A percentile compares a stretch with the other conserved stretches of the same genome.
These are phyloP conservation scores for Candida methanosorbosa DNA, from an alignment of 805 yeast species.

Conservation along the genomic window DNA sequence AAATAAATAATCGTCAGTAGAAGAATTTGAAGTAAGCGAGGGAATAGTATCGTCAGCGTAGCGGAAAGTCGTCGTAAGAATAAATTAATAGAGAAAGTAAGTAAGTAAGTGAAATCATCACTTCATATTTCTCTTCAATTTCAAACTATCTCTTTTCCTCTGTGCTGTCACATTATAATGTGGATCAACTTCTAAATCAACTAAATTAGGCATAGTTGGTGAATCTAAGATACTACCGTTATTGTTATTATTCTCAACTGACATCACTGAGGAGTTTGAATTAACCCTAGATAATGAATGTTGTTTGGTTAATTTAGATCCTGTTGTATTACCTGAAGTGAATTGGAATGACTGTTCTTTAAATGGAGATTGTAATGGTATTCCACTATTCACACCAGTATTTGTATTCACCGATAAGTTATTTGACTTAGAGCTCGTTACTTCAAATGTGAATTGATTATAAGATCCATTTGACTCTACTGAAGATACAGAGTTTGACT, in stretches of 20 bases:
- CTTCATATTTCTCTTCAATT: conserved; percentile 33
- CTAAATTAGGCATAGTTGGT: no score
- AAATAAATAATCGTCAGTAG: no score
- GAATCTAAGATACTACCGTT: background rate
- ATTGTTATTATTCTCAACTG: background rate
- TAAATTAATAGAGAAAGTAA: background rate
- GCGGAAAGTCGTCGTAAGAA: no score
- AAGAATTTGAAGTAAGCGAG: no score
- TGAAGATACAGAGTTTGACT: background rate
- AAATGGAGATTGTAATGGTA: conserved; percentile 1
- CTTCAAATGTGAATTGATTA: conserved; percentile 3
- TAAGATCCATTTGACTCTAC: background rate
- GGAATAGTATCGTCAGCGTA: no score
- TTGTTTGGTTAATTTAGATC: background rate
- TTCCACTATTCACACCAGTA: no score
- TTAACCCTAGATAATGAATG: background rate
- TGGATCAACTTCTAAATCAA: conserved; percentile 21
- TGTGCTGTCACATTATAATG: conserved; percentile 37
- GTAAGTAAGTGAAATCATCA: conserved; percentile 1
- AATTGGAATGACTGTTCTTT: conserved; percentile 1
- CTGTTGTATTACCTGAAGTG: background rate
- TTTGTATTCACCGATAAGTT: background rate
- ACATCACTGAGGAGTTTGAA: background rate
- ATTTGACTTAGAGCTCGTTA: background rate
- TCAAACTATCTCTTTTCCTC: conserved; percentile 44